Evolutionary conservation across 495 filamentous ascomycete species (phyloP).

Genomic region (Bathelium albidoporum): DNA sequence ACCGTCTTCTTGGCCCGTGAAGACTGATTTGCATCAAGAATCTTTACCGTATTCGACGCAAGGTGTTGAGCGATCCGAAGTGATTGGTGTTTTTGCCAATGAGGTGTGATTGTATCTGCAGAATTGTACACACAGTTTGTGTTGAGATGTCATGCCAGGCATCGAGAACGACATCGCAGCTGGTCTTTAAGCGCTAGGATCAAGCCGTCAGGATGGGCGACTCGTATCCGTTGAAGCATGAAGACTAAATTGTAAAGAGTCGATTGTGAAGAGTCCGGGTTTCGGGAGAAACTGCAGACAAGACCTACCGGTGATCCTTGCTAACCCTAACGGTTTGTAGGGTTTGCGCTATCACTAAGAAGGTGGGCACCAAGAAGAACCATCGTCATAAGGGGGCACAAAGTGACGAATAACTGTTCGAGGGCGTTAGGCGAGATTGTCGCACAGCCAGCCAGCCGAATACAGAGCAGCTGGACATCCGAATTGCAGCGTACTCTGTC

Average conservation of each 20-base stretch:
- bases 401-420: too few species aligned
- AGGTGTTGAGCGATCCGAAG: not conserved
- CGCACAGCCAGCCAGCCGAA: not conserved
- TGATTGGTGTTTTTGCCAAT: not conserved
- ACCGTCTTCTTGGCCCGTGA: not conserved
- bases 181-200: not conserved
- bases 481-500: not conserved
- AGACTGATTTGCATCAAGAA: not conserved
- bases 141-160: not conserved
- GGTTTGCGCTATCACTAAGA: too few species aligned
- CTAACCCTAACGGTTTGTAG: too few species aligned
- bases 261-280: too few species aligned
- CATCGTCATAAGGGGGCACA: too few species aligned
- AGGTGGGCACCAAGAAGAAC: too few species aligned
- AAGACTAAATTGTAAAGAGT: not conserved
- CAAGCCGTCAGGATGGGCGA: not conserved
- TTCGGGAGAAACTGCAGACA: not conserved
- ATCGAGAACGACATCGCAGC: not conserved
- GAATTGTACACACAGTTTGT: not conserved
- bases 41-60: not conserved
- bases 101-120: not conserved
- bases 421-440: too few species aligned
- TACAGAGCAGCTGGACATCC: not conserved
- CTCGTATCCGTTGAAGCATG: not conserved
- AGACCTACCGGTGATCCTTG: too few species aligned